Base-by-base conservation (phyloP, 495 filamentous ascomycete species). In the Bacidia rubella region DNA sequence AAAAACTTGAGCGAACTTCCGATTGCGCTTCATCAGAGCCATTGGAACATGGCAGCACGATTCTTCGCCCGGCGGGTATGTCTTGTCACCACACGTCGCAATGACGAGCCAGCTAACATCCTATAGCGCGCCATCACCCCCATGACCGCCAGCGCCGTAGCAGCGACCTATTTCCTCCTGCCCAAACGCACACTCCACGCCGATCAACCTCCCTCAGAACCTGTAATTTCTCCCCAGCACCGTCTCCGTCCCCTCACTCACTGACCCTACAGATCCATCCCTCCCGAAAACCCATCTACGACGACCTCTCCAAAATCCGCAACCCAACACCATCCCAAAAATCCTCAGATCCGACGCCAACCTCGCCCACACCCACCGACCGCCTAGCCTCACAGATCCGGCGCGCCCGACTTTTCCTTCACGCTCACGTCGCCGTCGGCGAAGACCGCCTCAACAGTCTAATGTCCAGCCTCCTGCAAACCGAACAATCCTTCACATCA, bases 261-360 rank as follows among this genome's bases (percentile, higher is more conserved):
- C n/a, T n/a, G n/a, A n/a, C n/a, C n/a, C n/a, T n/a, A n/a, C n/a
- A n/a, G n/a, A n/a, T n/a, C n/a, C n/a, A n/a, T n/a, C n/a, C n/a
- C n/a, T n/a, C n/a, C 64, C 83, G 80, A 61, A 94, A 93, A 73
- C 79, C 89, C 47, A 92, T 95, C 70, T 95, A 94, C 75, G 85
- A 90, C 64, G 80, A 86, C 67, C 73, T 76, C 65, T 57, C 69
- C 43, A 55, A 69, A 43, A 57, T 53, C 39, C 57, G 54, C 55
- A 57, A 64, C 63, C 63, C 73, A 60, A 7, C 29, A 35, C 61
- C 66, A 55, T 68, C 68, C 58, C 56, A 68, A 55, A 52, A 66
- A 50, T 42, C 63, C 52, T 57, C 35, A 57, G 49, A 62, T 53
- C 57, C 54, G 54, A 53, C 63, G 44, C 52, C 60, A 17, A 70